Base-by-base conservation (phyloP, 331 rosid species). In the Rhamnella rubrinervis region DNA sequence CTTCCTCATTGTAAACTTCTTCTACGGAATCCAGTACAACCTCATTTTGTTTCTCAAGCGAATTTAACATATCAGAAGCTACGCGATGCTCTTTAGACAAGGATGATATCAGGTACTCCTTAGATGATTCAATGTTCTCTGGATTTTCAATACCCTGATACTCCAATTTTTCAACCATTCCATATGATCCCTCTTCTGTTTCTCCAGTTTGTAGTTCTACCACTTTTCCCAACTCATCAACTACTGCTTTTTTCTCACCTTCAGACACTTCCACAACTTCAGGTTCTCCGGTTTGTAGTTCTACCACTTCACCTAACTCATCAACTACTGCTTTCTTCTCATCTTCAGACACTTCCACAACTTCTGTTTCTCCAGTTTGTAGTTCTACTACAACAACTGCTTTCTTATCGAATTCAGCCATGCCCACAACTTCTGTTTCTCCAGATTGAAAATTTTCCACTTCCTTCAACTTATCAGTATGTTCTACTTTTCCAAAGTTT, bases 161-260 rank as follows among this genome's bases (percentile, higher is more conserved):
- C 58, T 65, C 60, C 23, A 51, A 50, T 59, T 63, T 66, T 52
- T 49, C 69, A 70, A 9, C 56, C 19, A 61, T 31, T 15, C 15
- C 28, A 46, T 41, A 67, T 25, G 47, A 47, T 38, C 23, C n/a
- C 19, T 65, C 81, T 17, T 55, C 71, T 38, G 14, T 39, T 26
- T 71, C 77, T 46, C 35, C 78, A 63, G 39, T 44, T 56, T 58
- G 58, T 17, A 13, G 58, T 49, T 64, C 79, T 16, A 18, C 70
- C 51, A 55, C 59, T 40, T 76, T 77, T 61, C 18, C 47, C 64
- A 64, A 25, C 11, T 70, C 73, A 37, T 55, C 77, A 13, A 69
- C 61, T 18, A 15, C 62, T 51, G 15, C 61, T 20, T 55, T 17
- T 39, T 37, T 51, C 46, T 25, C 62, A 52, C 4, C 59, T 71